phyloP scores from a whole-genome alignment of 192 early-diverging fungal genomes.

The Chytriomyces hyalinus region DNA sequence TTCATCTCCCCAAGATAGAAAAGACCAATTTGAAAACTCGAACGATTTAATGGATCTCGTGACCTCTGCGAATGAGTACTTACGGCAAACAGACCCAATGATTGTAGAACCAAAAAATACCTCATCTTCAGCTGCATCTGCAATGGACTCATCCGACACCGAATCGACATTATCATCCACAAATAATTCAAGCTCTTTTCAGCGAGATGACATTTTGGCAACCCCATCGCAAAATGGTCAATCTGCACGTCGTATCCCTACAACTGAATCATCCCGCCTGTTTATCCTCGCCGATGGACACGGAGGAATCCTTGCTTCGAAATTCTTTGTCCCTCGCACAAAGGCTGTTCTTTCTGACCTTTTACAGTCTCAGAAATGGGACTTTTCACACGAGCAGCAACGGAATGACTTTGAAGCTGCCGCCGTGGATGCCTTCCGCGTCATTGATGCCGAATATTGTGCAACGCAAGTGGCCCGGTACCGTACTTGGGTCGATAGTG shows the following conservation, averaged over 20 bases:
- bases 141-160: constrained; percentile 8
- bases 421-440: constrained; percentile 45
- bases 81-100: not conserved
- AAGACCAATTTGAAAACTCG: not conserved
- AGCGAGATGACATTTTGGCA: not conserved
- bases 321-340: constrained; percentile 56
- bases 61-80: not conserved
- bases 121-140: not conserved
- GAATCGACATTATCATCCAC: constrained; percentile 31
- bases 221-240: not conserved
- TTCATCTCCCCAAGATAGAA: not conserved
- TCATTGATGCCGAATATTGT: constrained; percentile 59
- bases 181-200: constrained; percentile 10
- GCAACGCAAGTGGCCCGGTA: constrained; percentile 53
- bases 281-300: constrained; percentile 69
- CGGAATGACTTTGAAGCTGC: constrained; percentile 39
- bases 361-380: constrained; percentile 43
- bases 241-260: not conserved
- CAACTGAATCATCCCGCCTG: constrained; percentile 32
- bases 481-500: constrained; percentile 52
- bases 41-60: constrained; percentile 24
- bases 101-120: not conserved
- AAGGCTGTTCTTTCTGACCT: constrained; percentile 35
- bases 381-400: constrained; percentile 46
- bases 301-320: constrained; percentile 51